Evolutionary conservation across 495 filamentous ascomycete species (phyloP).

Genomic region (Penicillium taxi): DNA sequence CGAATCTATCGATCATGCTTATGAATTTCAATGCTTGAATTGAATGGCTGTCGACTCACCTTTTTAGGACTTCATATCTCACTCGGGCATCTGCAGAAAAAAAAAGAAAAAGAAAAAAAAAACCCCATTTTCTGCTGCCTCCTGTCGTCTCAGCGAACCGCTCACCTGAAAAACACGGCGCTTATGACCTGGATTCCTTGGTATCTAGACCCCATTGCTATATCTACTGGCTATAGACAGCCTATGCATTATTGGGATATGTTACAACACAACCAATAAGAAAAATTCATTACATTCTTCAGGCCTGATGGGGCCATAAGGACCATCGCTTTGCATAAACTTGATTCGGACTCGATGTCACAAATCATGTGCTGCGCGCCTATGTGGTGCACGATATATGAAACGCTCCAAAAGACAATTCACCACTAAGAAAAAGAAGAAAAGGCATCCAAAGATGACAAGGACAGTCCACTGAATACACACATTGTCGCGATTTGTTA

Average conservation of each 20-base stretch:
- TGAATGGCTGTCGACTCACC: constrained; percentile 6
- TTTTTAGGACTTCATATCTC: constrained; percentile 4
- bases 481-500: constrained; percentile 11
- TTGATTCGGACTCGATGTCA: constrained; percentile 26
- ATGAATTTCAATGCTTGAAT: neutral
- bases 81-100: constrained; percentile 7
- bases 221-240: constrained; percentile 24
- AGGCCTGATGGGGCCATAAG: constrained; percentile 13
- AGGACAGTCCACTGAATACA: constrained; percentile 11
- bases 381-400: constrained; percentile 31
- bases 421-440: constrained; percentile 14
- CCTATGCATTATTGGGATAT: constrained; percentile 14
- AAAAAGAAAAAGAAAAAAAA: no score
- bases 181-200: constrained; percentile 34
- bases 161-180: constrained; percentile 25
- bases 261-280: constrained; percentile 14
- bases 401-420: constrained; percentile 16
- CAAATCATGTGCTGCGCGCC: constrained; percentile 12
- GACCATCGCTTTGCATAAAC: constrained; percentile 26
- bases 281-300: constrained; percentile 12
- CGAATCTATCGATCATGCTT: constrained; percentile 3
- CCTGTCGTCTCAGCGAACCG: constrained; percentile 24
- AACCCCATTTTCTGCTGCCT: constrained; percentile 8
- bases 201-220: constrained; percentile 25
- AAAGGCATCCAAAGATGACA: constrained; percentile 14